Percentiles rank a stretch among this genome's conserved stretches.
Conservation (phyloP, 1,284 basidiomycete genomes). For the Coniferiporia sulphurascens region DNA sequence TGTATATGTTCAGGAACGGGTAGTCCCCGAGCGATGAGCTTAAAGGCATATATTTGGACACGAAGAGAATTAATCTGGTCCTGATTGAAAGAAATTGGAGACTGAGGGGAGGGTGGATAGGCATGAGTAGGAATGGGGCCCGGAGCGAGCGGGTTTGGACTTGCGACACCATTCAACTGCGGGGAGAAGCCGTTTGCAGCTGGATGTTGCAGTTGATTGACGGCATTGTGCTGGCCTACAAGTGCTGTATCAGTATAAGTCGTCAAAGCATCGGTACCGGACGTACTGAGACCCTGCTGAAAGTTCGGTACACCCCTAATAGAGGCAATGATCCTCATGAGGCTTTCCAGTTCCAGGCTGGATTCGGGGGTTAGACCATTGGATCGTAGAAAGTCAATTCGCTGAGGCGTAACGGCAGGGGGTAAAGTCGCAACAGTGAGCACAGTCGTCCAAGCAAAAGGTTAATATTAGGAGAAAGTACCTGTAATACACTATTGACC, state of each 20-base stretch:
- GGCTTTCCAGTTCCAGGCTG: slow-evolving; percentile 31
- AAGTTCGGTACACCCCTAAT: slow-evolving; percentile 21
- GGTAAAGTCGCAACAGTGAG: not conserved
- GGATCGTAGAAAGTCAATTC: slow-evolving; percentile 29
- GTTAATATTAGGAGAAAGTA: not conserved
- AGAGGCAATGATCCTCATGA: slow-evolving; percentile 27
- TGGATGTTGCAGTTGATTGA: slow-evolving; percentile 13
- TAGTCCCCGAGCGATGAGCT: slow-evolving; percentile 73
- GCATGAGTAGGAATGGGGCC: slow-evolving; percentile 29
- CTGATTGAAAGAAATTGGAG: slow-evolving; percentile 75
- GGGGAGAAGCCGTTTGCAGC: slow-evolving; percentile 22
- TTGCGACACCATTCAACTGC: slow-evolving; percentile 18
- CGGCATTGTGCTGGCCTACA: slow-evolving; percentile 13
- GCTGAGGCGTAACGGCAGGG: slow-evolving; percentile 24
- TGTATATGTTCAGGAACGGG: slow-evolving; percentile 81
- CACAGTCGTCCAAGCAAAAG: not conserved
- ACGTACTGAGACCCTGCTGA: slow-evolving; percentile 18
- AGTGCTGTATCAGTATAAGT: not conserved
- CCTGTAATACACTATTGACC: slow-evolving; percentile 3
- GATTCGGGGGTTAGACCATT: slow-evolving; percentile 34
- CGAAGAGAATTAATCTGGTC: slow-evolving; percentile 85
- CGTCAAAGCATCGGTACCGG: not conserved
- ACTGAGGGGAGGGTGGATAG: slow-evolving; percentile 37
- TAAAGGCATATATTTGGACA: slow-evolving; percentile 88
- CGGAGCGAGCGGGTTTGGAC: slow-evolving; percentile 27